These are phyloP conservation scores for Scedosporium minutisporum DNA, from an alignment of 2,329 filamentous ascomycete species.

Conservation along the genomic window DNA sequence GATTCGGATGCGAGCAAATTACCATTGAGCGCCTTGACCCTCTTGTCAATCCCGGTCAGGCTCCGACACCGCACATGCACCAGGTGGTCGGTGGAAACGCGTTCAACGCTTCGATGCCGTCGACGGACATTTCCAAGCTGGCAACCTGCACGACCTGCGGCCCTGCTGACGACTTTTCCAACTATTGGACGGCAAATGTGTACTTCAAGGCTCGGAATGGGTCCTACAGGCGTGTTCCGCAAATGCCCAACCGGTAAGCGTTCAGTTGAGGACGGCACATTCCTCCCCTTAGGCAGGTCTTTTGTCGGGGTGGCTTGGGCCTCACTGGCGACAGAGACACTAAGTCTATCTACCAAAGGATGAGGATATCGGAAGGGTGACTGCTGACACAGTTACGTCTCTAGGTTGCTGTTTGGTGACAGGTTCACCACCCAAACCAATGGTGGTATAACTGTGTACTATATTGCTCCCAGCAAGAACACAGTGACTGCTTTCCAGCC, in stretches of 20 bases:
- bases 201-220: slow-evolving; percentile 27
- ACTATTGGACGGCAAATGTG: slow-evolving; percentile 25
- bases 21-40: slow-evolving; percentile 27
- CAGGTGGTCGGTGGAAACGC: slow-evolving; percentile 38
- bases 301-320: no score
- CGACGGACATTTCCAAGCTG: slow-evolving; percentile 18
- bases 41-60: slow-evolving; percentile 22
- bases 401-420: slow-evolving; percentile 46
- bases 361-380: no score
- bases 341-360: background rate
- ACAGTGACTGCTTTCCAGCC: slow-evolving; percentile 32
- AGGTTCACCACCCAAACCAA: slow-evolving; percentile 32
- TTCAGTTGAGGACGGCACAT: no score
- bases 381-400: background rate
- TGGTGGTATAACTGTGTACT: slow-evolving; percentile 33
- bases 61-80: slow-evolving; percentile 42
- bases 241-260: slow-evolving; percentile 19
- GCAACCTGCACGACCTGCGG: slow-evolving; percentile 30
- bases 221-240: slow-evolving; percentile 51
- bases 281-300: no score
- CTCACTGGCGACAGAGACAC: no score
- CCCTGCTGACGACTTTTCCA: slow-evolving; percentile 22
- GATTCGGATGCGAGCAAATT: slow-evolving; percentile 35
- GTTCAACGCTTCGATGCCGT: slow-evolving; percentile 27
- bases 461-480: slow-evolving; percentile 18